Evolutionary conservation across 2,329 filamentous ascomycete genomes (phyloP).

Genomic region (Microcyclospora tardicrescens): DNA sequence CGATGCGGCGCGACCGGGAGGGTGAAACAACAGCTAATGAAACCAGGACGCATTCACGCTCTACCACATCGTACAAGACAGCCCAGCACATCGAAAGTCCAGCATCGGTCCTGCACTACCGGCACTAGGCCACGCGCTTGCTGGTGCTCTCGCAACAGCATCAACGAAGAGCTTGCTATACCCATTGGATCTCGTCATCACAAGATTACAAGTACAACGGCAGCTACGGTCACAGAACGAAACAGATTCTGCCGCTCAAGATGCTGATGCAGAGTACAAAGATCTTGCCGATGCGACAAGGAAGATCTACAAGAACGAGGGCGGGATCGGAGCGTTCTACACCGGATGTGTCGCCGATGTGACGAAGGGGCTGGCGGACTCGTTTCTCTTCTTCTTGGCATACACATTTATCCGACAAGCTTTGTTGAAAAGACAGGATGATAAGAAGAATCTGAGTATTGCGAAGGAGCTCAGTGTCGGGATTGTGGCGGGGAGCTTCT

Average conservation of each 20-base stretch:
- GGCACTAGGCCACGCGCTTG: slow-evolving; percentile 68
- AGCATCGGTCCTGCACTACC: slow-evolving; percentile 41
- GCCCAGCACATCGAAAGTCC: slow-evolving; percentile 1
- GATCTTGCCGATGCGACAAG: slow-evolving; percentile 55
- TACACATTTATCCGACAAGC: slow-evolving; percentile 49
- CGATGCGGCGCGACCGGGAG: no score
- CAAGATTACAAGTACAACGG: slow-evolving; percentile 67
- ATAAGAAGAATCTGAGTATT: slow-evolving; percentile 38
- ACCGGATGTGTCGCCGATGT: slow-evolving; percentile 32
- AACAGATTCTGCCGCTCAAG: slow-evolving; percentile 20
- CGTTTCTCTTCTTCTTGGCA: slow-evolving; percentile 75
- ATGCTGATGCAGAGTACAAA: slow-evolving; percentile 41
- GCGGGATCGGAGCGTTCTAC: slow-evolving; percentile 57
- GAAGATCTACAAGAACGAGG: slow-evolving; percentile 59
- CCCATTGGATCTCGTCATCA: slow-evolving; percentile 69
- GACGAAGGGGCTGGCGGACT: slow-evolving; percentile 46
- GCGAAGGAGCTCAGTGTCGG: slow-evolving; percentile 64
- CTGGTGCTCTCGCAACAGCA: slow-evolving; percentile 65
- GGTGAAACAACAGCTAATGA: no score
- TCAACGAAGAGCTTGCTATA: slow-evolving; percentile 69
- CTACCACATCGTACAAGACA: slow-evolving; percentile 17
- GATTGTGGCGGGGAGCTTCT: slow-evolving; percentile 58
- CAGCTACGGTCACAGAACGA: slow-evolving; percentile 34
- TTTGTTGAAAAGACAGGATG: slow-evolving; percentile 26
- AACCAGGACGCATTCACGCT: slow-evolving; percentile 14